Conservation (phyloP, 2,329 filamentous ascomycete genomes). For the Ophiosphaerella korrae region DNA sequence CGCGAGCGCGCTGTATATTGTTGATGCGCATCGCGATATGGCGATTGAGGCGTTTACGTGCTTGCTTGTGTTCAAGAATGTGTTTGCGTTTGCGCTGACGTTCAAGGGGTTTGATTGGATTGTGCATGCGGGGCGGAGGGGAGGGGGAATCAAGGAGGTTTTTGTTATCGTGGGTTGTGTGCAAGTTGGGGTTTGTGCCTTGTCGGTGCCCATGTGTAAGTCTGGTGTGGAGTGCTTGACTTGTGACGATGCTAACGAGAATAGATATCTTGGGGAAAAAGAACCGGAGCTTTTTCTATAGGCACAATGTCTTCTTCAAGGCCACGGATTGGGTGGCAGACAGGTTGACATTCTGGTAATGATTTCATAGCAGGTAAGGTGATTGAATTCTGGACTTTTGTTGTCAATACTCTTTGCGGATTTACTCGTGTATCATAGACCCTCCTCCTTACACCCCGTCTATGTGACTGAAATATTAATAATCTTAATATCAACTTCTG, state of each 20-base stretch:
- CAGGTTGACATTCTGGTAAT: constrained; percentile 16
- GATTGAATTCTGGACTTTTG: neutral
- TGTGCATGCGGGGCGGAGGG: constrained; percentile 57
- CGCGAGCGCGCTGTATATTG: constrained; percentile 82
- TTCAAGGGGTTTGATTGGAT: constrained; percentile 88
- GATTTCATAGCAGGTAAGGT: neutral
- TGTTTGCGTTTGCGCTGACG: constrained; percentile 86
- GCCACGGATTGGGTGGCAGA: constrained; percentile 39
- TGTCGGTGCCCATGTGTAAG: constrained; percentile 81
- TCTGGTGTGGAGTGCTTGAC: constrained; percentile 22
- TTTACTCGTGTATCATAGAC: neutral
- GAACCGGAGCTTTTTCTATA: constrained; percentile 40
- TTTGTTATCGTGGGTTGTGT: constrained; percentile 77
- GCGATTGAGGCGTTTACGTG: constrained; percentile 88
- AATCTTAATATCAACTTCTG: constrained; percentile 96
- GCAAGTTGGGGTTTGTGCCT: constrained; percentile 75
- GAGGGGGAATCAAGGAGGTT: constrained; percentile 56
- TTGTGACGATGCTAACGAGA: neutral
- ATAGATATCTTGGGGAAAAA: constrained; percentile 45
- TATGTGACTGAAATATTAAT: constrained; percentile 70
- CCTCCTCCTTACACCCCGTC: neutral
- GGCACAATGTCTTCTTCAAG: constrained; percentile 43
- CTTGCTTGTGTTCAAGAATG: constrained; percentile 91
- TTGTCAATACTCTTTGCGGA: no score
- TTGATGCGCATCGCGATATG: constrained; percentile 88